These are phyloP conservation scores for Solanum phureja DNA, from an alignment of 257 asterid genomes.

Conservation along the genomic window DNA sequence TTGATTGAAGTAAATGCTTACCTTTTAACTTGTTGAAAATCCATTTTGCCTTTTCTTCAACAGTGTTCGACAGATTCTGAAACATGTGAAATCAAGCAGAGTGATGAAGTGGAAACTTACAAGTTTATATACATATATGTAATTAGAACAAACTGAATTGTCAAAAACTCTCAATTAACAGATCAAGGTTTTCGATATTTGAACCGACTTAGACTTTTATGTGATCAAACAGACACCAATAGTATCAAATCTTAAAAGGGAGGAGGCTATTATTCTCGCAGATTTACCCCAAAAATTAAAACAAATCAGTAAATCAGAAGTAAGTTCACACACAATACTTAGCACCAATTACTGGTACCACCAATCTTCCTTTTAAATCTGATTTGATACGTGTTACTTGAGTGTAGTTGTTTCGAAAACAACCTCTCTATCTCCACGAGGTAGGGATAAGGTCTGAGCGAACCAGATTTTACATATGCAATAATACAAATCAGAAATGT, in stretches of 20 bases:
- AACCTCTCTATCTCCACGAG: too few relatives aligned
- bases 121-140: not conserved
- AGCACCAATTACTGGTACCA: not conserved
- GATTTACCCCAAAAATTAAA: not conserved
- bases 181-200: not conserved
- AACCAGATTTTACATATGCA: not conserved
- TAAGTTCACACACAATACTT: not conserved
- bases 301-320: not conserved
- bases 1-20: slow-evolving; percentile 3
- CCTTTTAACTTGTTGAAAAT: slow-evolving; percentile 97
- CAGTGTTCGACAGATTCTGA: slow-evolving; percentile 72
- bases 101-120: not conserved
- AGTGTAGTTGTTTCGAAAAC: not conserved
- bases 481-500: too few relatives aligned
- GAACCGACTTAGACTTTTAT: not conserved
- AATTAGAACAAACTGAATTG: not conserved
- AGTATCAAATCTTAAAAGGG: not conserved
- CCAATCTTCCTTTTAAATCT: not conserved
- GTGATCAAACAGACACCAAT: not conserved
- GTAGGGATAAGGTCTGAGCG: too few relatives aligned
- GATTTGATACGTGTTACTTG: not conserved
- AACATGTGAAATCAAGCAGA: slow-evolving; percentile 2
- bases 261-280: not conserved
- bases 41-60: slow-evolving; percentile 97
- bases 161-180: not conserved